Evolutionary conservation across 2,329 filamentous ascomycete genomes (phyloP).

Genomic region (Microcera coccophila): DNA sequence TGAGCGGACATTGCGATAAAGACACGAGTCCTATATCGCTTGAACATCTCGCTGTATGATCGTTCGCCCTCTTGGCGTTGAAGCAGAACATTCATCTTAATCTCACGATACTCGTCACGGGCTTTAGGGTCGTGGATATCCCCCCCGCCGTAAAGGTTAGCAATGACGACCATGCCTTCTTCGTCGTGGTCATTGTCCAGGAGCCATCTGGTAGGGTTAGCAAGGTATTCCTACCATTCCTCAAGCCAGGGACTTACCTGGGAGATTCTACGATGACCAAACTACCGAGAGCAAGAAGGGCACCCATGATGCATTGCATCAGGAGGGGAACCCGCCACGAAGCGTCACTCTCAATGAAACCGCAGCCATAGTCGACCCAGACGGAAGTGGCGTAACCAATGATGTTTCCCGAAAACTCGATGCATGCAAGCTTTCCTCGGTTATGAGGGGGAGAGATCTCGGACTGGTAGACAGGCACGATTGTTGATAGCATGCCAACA

Average conservation of each 20-base stretch:
- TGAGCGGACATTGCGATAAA: slow-evolving; percentile 99
- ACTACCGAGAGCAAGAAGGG: slow-evolving; percentile 77
- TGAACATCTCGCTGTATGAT: slow-evolving; percentile 91
- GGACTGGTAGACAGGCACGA: slow-evolving; percentile 90
- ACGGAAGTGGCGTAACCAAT: slow-evolving; percentile 93
- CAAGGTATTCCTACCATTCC: slow-evolving; percentile 4
- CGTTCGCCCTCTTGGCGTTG: slow-evolving; percentile 93
- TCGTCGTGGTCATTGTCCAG: slow-evolving; percentile 97
- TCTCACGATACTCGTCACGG: slow-evolving; percentile 93
- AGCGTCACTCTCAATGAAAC: slow-evolving; percentile 76
- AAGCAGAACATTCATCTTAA: slow-evolving; percentile 95
- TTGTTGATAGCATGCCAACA: slow-evolving; percentile 84
- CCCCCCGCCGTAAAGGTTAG: slow-evolving; percentile 91
- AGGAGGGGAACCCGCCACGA: slow-evolving; percentile 88
- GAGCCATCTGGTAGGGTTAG: slow-evolving; percentile 67
- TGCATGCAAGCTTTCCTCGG: slow-evolving; percentile 90
- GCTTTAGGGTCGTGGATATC: slow-evolving; percentile 93
- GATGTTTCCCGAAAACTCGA: slow-evolving; percentile 97
- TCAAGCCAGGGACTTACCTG: slow-evolving; percentile 52
- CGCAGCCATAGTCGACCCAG: slow-evolving; percentile 98
- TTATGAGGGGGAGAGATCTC: slow-evolving; percentile 97
- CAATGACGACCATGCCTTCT: slow-evolving; percentile 96
- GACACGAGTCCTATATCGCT: slow-evolving; percentile 82
- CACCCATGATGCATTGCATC: slow-evolving; percentile 94
- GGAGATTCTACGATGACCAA: slow-evolving; percentile 95